These are phyloP conservation scores for Musa troglodytarum DNA, from an alignment of 176 grass and related monocot species.

Conservation along the genomic window DNA sequence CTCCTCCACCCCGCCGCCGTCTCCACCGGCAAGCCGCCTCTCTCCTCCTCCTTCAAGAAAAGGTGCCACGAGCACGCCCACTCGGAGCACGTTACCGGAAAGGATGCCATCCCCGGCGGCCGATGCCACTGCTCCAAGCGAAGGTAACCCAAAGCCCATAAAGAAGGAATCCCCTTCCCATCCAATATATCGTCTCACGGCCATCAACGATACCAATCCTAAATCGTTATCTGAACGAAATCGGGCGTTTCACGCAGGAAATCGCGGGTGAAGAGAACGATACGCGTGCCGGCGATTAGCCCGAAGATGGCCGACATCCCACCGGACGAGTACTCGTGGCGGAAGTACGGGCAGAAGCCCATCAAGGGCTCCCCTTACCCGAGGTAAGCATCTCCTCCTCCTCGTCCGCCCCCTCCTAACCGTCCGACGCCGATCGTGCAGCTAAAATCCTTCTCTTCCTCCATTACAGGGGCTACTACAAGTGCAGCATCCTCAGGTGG, in stretches of 20 bases:
- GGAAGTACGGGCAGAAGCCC: slow-evolving; percentile 13
- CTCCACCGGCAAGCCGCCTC: slow-evolving; percentile 6
- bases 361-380: slow-evolving; percentile 9
- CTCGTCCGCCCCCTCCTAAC: not conserved
- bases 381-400: not conserved
- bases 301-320: slow-evolving; percentile 5
- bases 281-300: slow-evolving; percentile 2
- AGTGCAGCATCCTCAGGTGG: not conserved
- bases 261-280: slow-evolving; percentile 7
- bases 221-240: no score
- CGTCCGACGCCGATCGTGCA: not conserved
- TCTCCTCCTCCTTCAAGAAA: slow-evolving; percentile 1
- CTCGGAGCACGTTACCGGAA: not conserved
- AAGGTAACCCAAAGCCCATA: no score
- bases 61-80: not conserved
- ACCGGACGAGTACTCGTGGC: slow-evolving; percentile 2
- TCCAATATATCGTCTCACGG: no score
- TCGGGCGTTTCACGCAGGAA: not conserved
- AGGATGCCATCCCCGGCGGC: not conserved
- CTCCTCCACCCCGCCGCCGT: not conserved
- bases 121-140: slow-evolving; percentile 10
- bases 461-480: slow-evolving; percentile 1
- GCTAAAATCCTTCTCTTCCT: not conserved
- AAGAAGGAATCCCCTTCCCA: no score
- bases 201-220: no score